Evolutionary conservation across 202 grass and related monocot genomes (phyloP).

Genomic region (Digitaria exilis): DNA sequence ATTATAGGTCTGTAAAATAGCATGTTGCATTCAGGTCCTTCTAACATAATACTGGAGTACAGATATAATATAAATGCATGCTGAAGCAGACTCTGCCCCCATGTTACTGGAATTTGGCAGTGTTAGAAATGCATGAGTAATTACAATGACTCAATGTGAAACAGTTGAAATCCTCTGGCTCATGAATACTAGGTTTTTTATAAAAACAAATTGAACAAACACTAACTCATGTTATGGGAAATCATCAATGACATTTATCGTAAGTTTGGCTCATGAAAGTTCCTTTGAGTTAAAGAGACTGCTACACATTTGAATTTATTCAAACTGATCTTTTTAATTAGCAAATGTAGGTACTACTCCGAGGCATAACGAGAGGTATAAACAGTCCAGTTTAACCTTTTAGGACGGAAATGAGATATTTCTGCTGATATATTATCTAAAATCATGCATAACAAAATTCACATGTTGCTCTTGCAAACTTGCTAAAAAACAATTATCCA

Average conservation of each 20-base stretch:
- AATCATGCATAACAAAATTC: conserved; percentile 23
- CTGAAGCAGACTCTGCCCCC: not conserved
- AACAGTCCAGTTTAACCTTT: conserved; percentile 11
- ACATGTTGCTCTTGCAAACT: not conserved
- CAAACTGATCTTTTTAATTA: not conserved
- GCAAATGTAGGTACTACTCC: not conserved
- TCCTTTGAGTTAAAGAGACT: not conserved
- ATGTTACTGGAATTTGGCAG: conserved; percentile 10
- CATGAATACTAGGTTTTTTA: not conserved
- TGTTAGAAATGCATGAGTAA: not conserved
- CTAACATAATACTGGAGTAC: not conserved
- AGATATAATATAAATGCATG: not conserved
- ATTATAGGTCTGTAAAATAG: conserved; percentile 28
- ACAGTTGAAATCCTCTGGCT: not conserved
- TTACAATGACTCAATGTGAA: not conserved
- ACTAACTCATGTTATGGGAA: conserved; percentile 24
- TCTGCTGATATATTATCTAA: not conserved
- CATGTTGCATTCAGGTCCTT: not conserved
- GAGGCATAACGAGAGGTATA: conserved; percentile 29
- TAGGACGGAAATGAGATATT: conserved; percentile 1
- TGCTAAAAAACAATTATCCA: not conserved
- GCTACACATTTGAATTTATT: not conserved
- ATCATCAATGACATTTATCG: not conserved
- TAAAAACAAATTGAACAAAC: not conserved
- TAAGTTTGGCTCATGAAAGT: not conserved